Conservation (phyloP, 371 early-diverging fungal genomes). For the Rhizomucor miehei region DNA sequence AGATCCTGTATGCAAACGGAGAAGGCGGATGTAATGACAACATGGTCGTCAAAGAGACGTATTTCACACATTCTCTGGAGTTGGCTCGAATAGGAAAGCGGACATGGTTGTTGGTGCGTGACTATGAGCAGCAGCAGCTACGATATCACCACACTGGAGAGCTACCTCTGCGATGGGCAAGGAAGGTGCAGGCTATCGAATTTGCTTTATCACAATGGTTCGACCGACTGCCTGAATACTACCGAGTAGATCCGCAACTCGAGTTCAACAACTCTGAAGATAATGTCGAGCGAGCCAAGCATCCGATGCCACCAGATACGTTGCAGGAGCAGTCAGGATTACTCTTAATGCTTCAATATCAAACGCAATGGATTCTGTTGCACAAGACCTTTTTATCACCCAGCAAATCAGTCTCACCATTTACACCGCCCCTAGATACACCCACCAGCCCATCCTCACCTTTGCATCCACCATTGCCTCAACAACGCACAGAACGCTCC, state of each 20-base stretch:
- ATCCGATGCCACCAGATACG: conserved; percentile 19
- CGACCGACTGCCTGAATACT: conserved; percentile 29
- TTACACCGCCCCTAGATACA: conserved; percentile 12
- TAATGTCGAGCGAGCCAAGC: conserved; percentile 4
- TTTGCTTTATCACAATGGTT: conserved; percentile 38
- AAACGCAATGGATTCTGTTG: conserved; percentile 42
- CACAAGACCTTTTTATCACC: conserved; percentile 39
- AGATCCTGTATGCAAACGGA: conserved; percentile 14
- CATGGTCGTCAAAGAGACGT: conserved; percentile 38
- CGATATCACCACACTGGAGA: conserved; percentile 19
- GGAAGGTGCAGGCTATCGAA: conserved; percentile 29
- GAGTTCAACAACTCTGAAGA: not conserved
- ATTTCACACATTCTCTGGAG: conserved; percentile 32
- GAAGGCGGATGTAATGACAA: conserved; percentile 28
- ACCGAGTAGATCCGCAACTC: conserved; percentile 32
- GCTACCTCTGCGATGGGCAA: conserved; percentile 27
- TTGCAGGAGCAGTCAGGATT: conserved; percentile 29
- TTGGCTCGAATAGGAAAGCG: conserved; percentile 35
- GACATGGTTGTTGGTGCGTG: conserved; percentile 19
- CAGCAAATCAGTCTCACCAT: conserved; percentile 12
- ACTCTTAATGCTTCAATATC: conserved; percentile 43
- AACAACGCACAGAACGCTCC: conserved; percentile 26
- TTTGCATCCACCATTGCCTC: conserved; percentile 6
- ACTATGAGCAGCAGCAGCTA: conserved; percentile 26
- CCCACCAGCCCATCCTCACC: conserved; percentile 14